Base-by-base conservation (phyloP, 1,284 basidiomycete species). In the Tylopilus sp. region DNA sequence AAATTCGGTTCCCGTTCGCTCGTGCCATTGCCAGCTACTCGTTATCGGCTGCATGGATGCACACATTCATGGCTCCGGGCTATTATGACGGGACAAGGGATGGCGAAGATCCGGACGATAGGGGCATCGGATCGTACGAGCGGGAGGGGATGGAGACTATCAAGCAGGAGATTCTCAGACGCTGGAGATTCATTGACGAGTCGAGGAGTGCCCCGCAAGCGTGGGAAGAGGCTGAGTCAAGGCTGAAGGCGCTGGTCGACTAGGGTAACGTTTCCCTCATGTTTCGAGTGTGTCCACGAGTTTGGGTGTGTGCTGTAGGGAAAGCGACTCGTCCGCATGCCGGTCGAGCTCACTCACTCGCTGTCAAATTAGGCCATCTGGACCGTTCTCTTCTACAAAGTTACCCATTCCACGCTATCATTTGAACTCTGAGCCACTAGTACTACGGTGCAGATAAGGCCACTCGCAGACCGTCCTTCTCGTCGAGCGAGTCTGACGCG, bases 1-100 rank as follows among this genome's bases (percentile, higher is more conserved):
- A 52, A 13, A 37, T 64, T 36, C 63, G 65, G 3, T 59, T 64
- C 8, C 58, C 59, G 8, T 54, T 61, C 23, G 51, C 46, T 15
- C 12, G 19, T 8, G 31, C 31, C 0, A 16, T 54, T 7, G 47
- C 52, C 11, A 26, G 36, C 8, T 15, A 38, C 19, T 49, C 47
- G 6, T 25, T 41, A 6, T 42, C 33, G 6, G 44, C 37, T 2
- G 56, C 49, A 15, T 35, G 26, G 34, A 43, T 63, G 44, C 37
- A 40, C 15, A 0, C 26, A 1, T 52, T 63, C 35, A 41, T 44
- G 46, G 43, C 34, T 12, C 49, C 58, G 0, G 59, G 40, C 12
- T 52, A 41, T 37, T 60, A 63, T 29, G 60, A 60, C 5, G 59
- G 59, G 13, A 39, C 49, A 18, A 48, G 52, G 38, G 42, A 16